Evolutionary conservation across 495 filamentous ascomycete genomes (phyloP), one percentile per base, ranked within the genome.

Genomic region (Cercophora newfieldiana): DNA sequence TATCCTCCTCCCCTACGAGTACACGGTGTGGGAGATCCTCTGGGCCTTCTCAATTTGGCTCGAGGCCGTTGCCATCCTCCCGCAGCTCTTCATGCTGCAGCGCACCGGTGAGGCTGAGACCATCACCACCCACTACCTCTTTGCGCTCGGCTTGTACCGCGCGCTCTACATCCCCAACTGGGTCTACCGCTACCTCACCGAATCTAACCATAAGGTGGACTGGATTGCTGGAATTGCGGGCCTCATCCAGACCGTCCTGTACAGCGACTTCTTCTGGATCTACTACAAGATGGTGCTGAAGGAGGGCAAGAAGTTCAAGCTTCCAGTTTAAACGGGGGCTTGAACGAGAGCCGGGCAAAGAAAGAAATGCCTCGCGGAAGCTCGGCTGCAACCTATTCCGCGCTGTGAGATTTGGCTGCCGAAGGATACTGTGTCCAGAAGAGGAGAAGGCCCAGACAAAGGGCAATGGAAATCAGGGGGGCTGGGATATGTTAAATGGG

Each of bases 231-330:
- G 96, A 50, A 65, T 93, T 44, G 95, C 95, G 8, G 95, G 95
- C 10, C 85, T 97, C 29, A 81, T 97, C 65, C 95, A 99, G 83
- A 98, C 95, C 21, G 77, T 98, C 28, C 83, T 98, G 59, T 99
- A 99, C 79, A 96, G 92, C 60, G 95, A 99, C 80, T 99, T 99
- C 82, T 99, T 99, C 84, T 99, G 92, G 83, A 97, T 99, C 67
- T 99, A 99, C 79, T 99, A 97, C 77, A 97, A 89, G 50, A 97
- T 96, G 80, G 88, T 95, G 47, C 80, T 94, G 82, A 92, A 93
- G 79, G 91, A 93, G 79, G 91, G 91, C 59, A 90, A 92, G 84
- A 93, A 90, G 78, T 95, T 95, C 74, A 91, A 91, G 76, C 80
- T 95, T 59, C 91, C 91, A 18, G 91, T 94, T 68, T 95, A 85